Base-by-base conservation (phyloP, 2,329 filamentous ascomycete genomes). In the Alternaria viburni region DNA sequence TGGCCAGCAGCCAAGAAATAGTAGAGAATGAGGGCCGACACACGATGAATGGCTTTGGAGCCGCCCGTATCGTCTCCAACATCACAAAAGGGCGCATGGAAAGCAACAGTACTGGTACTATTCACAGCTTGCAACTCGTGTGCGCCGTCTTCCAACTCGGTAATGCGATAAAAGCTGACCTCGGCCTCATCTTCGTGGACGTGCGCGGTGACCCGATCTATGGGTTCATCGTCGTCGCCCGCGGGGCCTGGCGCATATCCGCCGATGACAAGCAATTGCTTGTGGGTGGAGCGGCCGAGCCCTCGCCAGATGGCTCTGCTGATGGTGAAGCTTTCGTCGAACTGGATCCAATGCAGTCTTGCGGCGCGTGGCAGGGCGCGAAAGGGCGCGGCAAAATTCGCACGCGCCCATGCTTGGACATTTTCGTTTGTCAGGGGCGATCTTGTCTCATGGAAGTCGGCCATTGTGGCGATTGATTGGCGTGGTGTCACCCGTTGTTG, bases 141-240 rank as follows among this genome's bases (percentile, higher is more conserved):
- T 51, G 62, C 62, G 36, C 68, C 64, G 17, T 69, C 49, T 4
- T 57, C 65, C 21, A 59, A 55, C 28, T 74, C 67, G 41, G 63
- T 61, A 21, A 73, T 66, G 50, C 73, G 73, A 57, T 72, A 74
- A 19, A 75, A 75, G 44, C 69, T 72, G 23, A 74, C 71, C 46
- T 73, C 73, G 25, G 73, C 71, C 47, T 72, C 69, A 56, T 75
- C 68, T 25, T 68, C 61, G 64, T 75, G 73, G 45, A 75, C 69
- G 51, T 75, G 73, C 11, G 73, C 73, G 12, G 68, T 69, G 25
- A 75, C 73, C 25, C 71, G 68, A 44, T 72, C 69, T 19, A 62
- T 65, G 5, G 68, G 67, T 26, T 69, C 67, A 47, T 68, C 69
- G 10, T 72, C 71, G 28, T 71, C 68, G 57, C 67, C 64, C 5